Evolutionary conservation across 352 stramenopile genomes (phyloP).

Genomic region (Globisporangium okanoganense): DNA sequence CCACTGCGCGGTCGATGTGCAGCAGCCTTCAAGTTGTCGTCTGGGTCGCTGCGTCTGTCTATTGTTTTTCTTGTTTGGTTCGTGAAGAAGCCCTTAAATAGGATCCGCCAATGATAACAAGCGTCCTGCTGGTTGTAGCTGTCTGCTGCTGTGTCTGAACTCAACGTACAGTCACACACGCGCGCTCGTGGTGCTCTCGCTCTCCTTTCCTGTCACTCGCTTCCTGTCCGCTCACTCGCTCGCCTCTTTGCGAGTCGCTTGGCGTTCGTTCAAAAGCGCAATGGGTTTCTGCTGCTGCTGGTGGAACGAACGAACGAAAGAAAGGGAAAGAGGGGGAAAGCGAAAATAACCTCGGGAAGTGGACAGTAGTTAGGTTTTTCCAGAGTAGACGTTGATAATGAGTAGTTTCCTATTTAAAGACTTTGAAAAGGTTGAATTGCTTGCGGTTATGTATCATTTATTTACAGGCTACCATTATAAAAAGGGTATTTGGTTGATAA

Average conservation of each 20-base stretch:
- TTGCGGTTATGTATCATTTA: no score
- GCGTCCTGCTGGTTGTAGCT: not conserved
- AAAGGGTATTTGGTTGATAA: no score
- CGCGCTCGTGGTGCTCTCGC: not conserved
- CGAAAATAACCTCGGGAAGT: no score
- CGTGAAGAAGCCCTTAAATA: not conserved
- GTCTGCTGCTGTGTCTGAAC: not conserved
- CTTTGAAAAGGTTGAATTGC: no score
- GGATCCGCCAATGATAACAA: not conserved
- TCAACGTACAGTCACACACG: not conserved
- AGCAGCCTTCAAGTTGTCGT: not conserved
- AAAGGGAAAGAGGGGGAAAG: no score
- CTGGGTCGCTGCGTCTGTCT: not conserved
- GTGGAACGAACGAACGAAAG: no score
- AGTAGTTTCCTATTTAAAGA: no score
- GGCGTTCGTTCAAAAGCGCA: conserved; percentile 6
- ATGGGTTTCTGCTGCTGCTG: conserved; percentile 3
- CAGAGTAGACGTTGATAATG: no score
- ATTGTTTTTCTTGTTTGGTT: not conserved
- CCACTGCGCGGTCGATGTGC: not conserved
- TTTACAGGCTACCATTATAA: no score
- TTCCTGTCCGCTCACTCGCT: not conserved
- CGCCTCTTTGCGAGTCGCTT: conserved; percentile 5
- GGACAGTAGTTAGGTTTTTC: no score
- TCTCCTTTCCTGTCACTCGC: not conserved